Evolutionary conservation across 257 asterid species (phyloP).

Genomic region (Gentiana macrophylla): DNA sequence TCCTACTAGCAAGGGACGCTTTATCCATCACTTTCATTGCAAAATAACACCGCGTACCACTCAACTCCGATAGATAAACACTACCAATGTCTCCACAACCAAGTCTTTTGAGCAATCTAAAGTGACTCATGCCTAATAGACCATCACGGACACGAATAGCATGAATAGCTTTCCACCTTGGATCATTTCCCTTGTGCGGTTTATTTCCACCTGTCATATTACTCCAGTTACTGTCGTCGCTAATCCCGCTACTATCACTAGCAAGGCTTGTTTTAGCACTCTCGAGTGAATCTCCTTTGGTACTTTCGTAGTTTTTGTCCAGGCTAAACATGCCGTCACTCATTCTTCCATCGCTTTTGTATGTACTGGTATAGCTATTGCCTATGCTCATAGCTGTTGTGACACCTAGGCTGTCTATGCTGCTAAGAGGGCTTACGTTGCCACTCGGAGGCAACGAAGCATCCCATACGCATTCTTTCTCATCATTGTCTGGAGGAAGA

Average conservation of each 20-base stretch:
- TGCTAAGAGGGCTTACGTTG: constrained; percentile 45
- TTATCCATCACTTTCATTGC: constrained; percentile 55
- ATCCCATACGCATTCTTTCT: constrained; percentile 43
- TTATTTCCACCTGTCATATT: constrained; percentile 38
- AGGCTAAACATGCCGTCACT: constrained; percentile 47
- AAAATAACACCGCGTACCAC: constrained; percentile 35
- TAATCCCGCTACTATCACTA: constrained; percentile 44
- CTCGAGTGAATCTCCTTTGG: constrained; percentile 39
- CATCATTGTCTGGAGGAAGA: constrained; percentile 29
- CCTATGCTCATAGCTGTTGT: constrained; percentile 34
- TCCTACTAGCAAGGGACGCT: constrained; percentile 44
- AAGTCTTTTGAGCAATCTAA: constrained; percentile 35
- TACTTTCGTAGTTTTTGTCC: constrained; percentile 31
- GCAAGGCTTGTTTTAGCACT: constrained; percentile 41
- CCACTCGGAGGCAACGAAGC: constrained; percentile 48
- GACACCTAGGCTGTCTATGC: constrained; percentile 34
- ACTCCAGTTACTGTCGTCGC: constrained; percentile 52
- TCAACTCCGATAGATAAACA: constrained; percentile 43
- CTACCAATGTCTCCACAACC: constrained; percentile 54
- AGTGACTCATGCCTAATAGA: constrained; percentile 40
- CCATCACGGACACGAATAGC: constrained; percentile 37
- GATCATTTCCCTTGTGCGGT: constrained; percentile 53
- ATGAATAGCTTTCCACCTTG: constrained; percentile 50
- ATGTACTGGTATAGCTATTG: constrained; percentile 35
- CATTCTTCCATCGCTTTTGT: constrained; percentile 34